phyloP scores from a whole-genome alignment of 2,329 filamentous ascomycete species.

The Phyllosticta paracitricarpa region DNA sequence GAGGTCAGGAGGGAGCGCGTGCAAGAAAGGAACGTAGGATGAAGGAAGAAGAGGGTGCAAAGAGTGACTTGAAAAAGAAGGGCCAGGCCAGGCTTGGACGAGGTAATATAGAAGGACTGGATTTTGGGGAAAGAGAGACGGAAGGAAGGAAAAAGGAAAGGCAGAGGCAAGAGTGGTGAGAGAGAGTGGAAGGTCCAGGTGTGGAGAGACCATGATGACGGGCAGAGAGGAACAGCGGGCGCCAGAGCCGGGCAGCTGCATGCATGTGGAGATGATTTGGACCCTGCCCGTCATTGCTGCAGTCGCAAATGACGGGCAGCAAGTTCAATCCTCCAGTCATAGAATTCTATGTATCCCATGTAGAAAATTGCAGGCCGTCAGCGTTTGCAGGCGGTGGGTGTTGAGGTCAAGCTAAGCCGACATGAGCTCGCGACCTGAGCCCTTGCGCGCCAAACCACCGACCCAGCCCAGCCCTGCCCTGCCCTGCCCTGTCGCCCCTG shows the following conservation, averaged over 20 bases:
- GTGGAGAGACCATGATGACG: neutral
- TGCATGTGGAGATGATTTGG: too few relatives aligned
- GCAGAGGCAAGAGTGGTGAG: neutral
- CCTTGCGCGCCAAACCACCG: constrained; percentile 8
- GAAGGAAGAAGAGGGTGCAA: constrained; percentile 6
- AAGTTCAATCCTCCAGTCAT: neutral
- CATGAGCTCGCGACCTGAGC: too few relatives aligned
- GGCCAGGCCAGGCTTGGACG: constrained; percentile 1
- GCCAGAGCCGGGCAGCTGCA: neutral
- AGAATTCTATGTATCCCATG: too few relatives aligned
- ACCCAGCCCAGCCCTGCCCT: neutral
- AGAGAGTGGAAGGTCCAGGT: neutral
- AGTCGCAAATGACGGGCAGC: neutral
- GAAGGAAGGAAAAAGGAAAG: neutral
- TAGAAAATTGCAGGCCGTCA: constrained; percentile 5
- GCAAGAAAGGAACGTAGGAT: constrained; percentile 9
- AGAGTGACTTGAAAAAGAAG: constrained; percentile 1
- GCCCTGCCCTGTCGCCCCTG: neutral
- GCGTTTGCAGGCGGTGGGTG: constrained; percentile 2
- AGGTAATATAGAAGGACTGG: neutral
- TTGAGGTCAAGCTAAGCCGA: neutral
- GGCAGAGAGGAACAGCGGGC: neutral
- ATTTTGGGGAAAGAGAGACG: neutral
- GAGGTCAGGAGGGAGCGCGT: neutral
- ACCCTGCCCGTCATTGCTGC: too few relatives aligned